Conservation (phyloP, 129 eudicot genomes). For the Chrysanthemum makinoi region DNA sequence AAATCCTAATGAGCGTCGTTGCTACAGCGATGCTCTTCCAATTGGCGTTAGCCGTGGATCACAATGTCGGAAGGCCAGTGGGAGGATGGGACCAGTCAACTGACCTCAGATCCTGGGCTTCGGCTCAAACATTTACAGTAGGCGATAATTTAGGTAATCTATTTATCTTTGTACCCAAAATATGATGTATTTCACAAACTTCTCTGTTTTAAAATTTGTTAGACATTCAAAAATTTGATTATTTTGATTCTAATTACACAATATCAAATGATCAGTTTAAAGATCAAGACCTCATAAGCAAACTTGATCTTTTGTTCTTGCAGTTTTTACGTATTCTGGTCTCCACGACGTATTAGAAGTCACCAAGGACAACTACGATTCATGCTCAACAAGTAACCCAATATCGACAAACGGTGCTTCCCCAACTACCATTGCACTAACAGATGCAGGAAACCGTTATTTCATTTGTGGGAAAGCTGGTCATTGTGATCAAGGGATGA, state of each 20-base stretch:
- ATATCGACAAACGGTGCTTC: conserved; percentile 27
- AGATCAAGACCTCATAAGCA: neutral
- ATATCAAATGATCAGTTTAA: too few relatives aligned
- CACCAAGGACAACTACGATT: conserved; percentile 46
- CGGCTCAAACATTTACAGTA: conserved; percentile 42
- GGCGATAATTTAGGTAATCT: conserved; percentile 58
- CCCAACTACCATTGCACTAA: conserved; percentile 40
- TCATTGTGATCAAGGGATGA: conserved; percentile 79
- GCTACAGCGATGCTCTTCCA: conserved; percentile 40
- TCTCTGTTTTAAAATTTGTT: neutral
- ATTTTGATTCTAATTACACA: too few relatives aligned
- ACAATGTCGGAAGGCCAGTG: conserved; percentile 46
- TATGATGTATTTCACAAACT: neutral
- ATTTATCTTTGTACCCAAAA: neutral
- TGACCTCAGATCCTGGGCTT: conserved; percentile 51
- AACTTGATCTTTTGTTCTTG: conserved; percentile 11
- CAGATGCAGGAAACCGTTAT: conserved; percentile 55
- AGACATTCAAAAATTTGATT: too few relatives aligned
- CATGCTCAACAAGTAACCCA: conserved; percentile 43
- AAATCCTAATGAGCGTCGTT: conserved; percentile 31
- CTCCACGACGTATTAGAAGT: conserved; percentile 65
- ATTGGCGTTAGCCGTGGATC: conserved; percentile 41
- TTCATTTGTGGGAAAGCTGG: conserved; percentile 72
- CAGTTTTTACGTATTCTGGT: conserved; percentile 57
- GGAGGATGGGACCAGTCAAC: conserved; percentile 63